Conservation (phyloP, 2,329 filamentous ascomycete species). For the Ophiostoma montium region DNA sequence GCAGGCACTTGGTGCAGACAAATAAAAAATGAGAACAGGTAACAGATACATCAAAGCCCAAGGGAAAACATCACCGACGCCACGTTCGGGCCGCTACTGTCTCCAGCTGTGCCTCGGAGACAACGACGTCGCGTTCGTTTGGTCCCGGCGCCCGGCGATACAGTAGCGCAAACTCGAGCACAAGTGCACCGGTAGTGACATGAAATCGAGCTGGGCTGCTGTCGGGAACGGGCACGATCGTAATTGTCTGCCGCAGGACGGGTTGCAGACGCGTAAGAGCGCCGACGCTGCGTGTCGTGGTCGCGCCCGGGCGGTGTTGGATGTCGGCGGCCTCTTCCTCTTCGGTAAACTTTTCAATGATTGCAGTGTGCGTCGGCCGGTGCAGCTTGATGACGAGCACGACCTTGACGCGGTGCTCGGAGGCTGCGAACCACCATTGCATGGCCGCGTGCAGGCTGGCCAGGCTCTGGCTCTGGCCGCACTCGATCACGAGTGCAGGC, state of each 20-base stretch:
- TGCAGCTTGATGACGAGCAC: neutral
- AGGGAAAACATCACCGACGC: neutral
- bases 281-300: neutral
- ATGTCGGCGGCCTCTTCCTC: neutral
- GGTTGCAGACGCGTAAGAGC: neutral
- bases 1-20: too few species aligned
- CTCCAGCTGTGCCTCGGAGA: neutral
- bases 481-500: conserved; percentile 1
- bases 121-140: neutral
- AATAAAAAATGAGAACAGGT: too few species aligned
- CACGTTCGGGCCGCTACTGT: neutral
- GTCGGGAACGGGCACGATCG: neutral
- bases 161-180: neutral
- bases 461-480: neutral
- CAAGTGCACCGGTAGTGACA: neutral
- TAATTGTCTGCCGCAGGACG: neutral
- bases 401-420: neutral
- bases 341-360: neutral
- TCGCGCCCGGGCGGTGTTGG: neutral
- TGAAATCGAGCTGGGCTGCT: neutral
- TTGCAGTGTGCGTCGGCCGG: neutral
- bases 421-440: conserved; percentile 2
- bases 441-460: neutral
- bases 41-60: too few species aligned
- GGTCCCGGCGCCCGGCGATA: neutral